Evolutionary conservation across 331 rosid genomes (phyloP).

Genomic region (Acacia concinna): DNA sequence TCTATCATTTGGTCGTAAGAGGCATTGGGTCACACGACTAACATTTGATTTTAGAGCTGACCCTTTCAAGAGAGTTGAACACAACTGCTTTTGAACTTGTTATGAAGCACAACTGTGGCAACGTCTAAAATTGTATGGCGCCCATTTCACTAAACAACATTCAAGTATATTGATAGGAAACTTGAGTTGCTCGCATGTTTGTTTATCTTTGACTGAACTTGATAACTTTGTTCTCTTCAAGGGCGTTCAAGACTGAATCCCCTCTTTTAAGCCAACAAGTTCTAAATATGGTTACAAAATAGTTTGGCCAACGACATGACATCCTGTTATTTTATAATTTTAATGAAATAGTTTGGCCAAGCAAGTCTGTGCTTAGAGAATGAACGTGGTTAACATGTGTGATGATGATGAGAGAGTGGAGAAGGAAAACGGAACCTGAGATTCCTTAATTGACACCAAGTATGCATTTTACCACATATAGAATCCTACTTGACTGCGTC

Average conservation of each 20-base stretch:
- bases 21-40: slow-evolving; percentile 21
- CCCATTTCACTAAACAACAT: slow-evolving; percentile 1
- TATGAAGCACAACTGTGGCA: background rate
- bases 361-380: background rate
- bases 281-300: too few species aligned
- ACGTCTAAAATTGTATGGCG: slow-evolving; percentile 21
- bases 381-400: too few species aligned
- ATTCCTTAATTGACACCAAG: background rate
- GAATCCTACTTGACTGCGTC: background rate
- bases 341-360: background rate
- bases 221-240: background rate
- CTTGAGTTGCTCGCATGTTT: background rate
- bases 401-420: too few species aligned
- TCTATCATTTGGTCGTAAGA: slow-evolving; percentile 25
- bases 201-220: background rate
- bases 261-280: background rate
- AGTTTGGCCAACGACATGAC: too few species aligned
- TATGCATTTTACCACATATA: background rate
- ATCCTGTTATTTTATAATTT: background rate
- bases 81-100: slow-evolving; percentile 9
- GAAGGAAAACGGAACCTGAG: background rate
- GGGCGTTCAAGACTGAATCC: background rate
- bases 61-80: slow-evolving; percentile 14
- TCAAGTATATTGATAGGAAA: background rate
- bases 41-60: slow-evolving; percentile 5